Conservation (phyloP, 2,329 filamentous ascomycete genomes). For the Botryotinia narcissicola region DNA sequence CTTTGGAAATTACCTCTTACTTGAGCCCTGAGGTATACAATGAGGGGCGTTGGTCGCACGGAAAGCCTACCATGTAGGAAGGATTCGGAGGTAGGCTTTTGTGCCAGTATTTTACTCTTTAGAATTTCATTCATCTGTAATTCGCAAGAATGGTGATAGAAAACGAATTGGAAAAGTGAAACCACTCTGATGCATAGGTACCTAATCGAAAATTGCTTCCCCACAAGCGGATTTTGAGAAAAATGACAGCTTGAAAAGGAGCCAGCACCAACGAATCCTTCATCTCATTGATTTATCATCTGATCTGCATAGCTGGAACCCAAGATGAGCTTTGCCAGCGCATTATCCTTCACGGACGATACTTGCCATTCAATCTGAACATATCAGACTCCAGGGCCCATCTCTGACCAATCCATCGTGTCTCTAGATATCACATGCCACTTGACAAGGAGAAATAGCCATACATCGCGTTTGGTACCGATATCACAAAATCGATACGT, state of each 20-base stretch:
- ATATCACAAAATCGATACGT: no score
- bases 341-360: neutral
- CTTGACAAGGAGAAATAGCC: neutral
- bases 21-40: conserved; percentile 2
- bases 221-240: neutral
- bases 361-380: neutral
- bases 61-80: neutral
- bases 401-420: neutral
- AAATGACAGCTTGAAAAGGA: neutral
- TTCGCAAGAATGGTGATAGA: neutral
- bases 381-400: neutral
- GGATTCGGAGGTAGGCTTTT: neutral
- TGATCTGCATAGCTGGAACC: neutral
- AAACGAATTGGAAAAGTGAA: neutral
- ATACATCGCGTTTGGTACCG: no score
- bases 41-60: neutral
- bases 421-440: neutral
- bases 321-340: neutral
- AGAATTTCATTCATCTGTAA: neutral
- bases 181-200: neutral
- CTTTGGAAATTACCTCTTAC: neutral
- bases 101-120: neutral
- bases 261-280: neutral
- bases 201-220: neutral
- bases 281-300: neutral